Base-by-base conservation (phyloP, 2,329 filamentous ascomycete genomes). In the Macrophomina tecta region DNA sequence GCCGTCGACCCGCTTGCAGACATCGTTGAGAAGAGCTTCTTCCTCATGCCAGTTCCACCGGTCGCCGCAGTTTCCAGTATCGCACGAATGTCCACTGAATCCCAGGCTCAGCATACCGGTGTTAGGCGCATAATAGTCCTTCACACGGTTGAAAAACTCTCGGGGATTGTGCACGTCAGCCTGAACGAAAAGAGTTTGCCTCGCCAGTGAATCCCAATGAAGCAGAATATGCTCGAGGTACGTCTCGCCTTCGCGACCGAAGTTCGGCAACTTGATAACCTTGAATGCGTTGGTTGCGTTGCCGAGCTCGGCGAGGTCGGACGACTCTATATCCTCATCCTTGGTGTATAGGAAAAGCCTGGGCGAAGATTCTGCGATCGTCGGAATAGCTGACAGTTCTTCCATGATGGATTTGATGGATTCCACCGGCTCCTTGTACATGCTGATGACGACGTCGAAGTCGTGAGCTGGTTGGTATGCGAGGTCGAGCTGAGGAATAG, bases 81-180 rank as follows among this genome's bases (percentile, higher is more conserved):
- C 69, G 68, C 82, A 84, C 3, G 74, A 68, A n/a, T 73, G 71
- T 16, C 76, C 79, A 53, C 68, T 74, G 69, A 70, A 77, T 0
- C 82, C 81, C 0, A 85, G 75, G 52, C 78, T 79, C 6, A 85
- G 72, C 69, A 84, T 82, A 0, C 82, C 82, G 0, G 82, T 85
- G 49, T 76, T 69, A 52, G 77, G 69, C 48, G 73, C 64, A 60
- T 78, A 79, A 68, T 80, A 84, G 42, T 81, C 75, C 1, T 73
- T 69, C 6, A 84, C 70, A 2, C 80, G 77, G 5, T 74, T 71
- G 34, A 75, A 75, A 40, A 81, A 72, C 55, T 80, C 76, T 42
- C 67, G 68, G 36, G 75, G 73, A 48, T 81, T 80, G 69, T 84
- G 75, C 34, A 81, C 68, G 38, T 77, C 76, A 4, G 81, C 72